Conservation (phyloP, 768 basidiomycete species). For the Hericium coralloides region DNA sequence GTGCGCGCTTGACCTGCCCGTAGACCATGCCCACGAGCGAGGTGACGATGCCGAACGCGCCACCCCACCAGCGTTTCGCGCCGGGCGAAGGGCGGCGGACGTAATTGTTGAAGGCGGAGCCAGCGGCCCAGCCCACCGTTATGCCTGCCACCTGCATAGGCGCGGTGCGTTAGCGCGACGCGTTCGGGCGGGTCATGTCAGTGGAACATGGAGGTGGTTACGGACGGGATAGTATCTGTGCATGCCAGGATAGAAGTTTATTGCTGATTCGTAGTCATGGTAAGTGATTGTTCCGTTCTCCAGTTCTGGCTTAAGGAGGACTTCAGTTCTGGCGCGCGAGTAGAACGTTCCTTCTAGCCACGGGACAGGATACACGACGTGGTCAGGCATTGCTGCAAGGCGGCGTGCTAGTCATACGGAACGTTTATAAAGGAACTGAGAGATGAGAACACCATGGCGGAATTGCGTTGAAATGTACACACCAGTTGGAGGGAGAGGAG, state of each 20-base stretch:
- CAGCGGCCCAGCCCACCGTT: conserved; percentile 19
- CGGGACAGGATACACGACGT: conserved; percentile 22
- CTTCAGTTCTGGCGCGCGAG: conserved; percentile 30
- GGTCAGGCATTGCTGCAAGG: not conserved
- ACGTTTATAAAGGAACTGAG: too few relatives aligned
- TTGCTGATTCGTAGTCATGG: conserved; percentile 49
- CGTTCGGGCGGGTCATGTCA: conserved; percentile 3
- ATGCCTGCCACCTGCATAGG: conserved; percentile 17
- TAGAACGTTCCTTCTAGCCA: conserved; percentile 39
- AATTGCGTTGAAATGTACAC: too few relatives aligned
- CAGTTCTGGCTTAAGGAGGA: conserved; percentile 44
- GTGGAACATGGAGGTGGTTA: not conserved
- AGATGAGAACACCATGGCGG: too few relatives aligned
- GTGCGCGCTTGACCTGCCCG: conserved; percentile 19
- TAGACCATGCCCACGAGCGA: conserved; percentile 23
- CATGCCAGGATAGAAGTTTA: conserved; percentile 42
- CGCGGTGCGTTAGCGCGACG: not conserved
- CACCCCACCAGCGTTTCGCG: conserved; percentile 18
- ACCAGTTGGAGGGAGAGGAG: too few relatives aligned
- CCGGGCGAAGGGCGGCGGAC: conserved; percentile 20
- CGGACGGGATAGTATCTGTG: conserved; percentile 37
- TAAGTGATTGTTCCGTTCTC: conserved; percentile 39
- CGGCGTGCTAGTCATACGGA: too few relatives aligned
- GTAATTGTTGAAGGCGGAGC: conserved; percentile 19
- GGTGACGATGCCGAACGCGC: conserved; percentile 17